Percentiles rank a stretch among this genome's conserved stretches.
Conservation (phyloP, 345 rosid genomes). For the Punica granatum region DNA sequence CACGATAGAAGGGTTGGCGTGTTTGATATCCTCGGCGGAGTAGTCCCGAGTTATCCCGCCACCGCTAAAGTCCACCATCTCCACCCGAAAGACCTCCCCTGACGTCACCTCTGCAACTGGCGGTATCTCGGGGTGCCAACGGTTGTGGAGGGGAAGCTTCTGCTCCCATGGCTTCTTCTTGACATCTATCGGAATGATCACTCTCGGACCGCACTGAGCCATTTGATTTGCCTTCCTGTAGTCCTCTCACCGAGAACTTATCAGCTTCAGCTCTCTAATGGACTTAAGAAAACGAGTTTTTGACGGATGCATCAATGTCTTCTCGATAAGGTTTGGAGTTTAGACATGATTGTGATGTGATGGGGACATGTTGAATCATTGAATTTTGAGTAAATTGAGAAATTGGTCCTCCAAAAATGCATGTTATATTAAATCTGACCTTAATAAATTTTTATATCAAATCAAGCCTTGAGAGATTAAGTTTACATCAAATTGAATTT, state of each 20-base stretch:
- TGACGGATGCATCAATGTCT: background rate
- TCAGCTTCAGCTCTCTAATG: background rate
- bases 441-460: no score
- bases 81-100: conserved; percentile 49
- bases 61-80: conserved; percentile 52
- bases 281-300: background rate
- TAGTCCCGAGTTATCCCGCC: conserved; percentile 29
- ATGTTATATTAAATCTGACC: no score
- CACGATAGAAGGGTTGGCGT: conserved; percentile 37
- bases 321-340: background rate
- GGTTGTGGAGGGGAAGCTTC: conserved; percentile 42
- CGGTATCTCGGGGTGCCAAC: conserved; percentile 66
- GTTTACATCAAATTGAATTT: no score
- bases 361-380: no score
- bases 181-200: conserved; percentile 46
- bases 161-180: conserved; percentile 57
- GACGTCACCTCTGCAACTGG: conserved; percentile 29
- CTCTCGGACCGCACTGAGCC: conserved; percentile 27
- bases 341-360: no score
- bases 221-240: conserved; percentile 6
- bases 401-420: no score
- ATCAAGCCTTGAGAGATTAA: no score
- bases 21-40: conserved; percentile 43
- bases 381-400: no score
- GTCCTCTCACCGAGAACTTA: background rate